Base-by-base conservation (phyloP, 2,329 filamentous ascomycete species). In the Colletotrichum sublineola region DNA sequence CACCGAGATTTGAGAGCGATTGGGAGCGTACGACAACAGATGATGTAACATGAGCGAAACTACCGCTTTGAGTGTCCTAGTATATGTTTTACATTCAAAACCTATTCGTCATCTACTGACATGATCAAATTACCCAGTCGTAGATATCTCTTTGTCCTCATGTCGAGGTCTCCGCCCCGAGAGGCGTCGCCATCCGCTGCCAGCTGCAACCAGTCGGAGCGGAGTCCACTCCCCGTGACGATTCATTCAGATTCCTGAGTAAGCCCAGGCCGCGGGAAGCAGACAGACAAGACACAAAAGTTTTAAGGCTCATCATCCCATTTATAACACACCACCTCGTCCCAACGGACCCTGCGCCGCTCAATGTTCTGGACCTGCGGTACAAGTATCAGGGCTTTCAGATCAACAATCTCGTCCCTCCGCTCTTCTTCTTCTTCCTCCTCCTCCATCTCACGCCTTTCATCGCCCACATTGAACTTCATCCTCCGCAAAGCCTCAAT, bases 221-320 rank as follows among this genome's bases (percentile, higher is more conserved):
- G 18, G 53, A 63, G 31, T 29, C 69, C 69, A 64, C 58, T 36
- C 5, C 31, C 58, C 52, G 52, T 46, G 18, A 40, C 65, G 58
- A 72, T 53, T 68, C 69, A 64, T 53, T 68, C 69, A 64, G 58
- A 57, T 53, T 60, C 69, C 56, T 72, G 69, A 64, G 68, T 71
- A 68, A 71, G 68, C 68, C 68, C 44, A 11, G 42, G 46, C 18
- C n/a, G 44, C 63, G 57, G 68, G 52, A 57, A 46, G 36, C 29
- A 56, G 31, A 56, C 15, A 60, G n/a, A 36, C 52, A 57, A 60
- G n/a, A 36, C 52, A 57, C 38, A 1, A 8, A 44, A 18, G 18
- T 70, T 70, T 72, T 70, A 70, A 65, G 58, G 65, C 68, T 72
- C 65, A 63, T 72, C 65, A 63, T 70, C 60, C 70, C 66, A 73